Evolutionary conservation across 495 filamentous ascomycete species (phyloP).

Genomic region (Aspergillus egyptiacus): DNA sequence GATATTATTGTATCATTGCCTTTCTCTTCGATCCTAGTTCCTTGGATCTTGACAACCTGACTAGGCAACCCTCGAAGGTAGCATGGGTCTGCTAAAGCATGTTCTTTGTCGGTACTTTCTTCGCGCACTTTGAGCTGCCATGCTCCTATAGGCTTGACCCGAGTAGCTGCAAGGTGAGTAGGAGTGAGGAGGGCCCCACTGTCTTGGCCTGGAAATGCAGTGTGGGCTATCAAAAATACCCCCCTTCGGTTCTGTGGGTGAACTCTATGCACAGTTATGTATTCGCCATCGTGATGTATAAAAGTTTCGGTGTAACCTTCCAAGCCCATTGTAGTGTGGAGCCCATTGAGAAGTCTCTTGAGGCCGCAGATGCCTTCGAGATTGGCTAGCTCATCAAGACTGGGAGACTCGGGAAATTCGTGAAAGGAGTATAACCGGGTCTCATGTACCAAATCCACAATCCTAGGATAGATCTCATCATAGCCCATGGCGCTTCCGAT

Average conservation of each 20-base stretch:
- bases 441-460: slow-evolving; percentile 87
- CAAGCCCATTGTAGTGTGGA: slow-evolving; percentile 89
- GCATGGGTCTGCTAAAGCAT: slow-evolving; percentile 60
- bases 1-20: slow-evolving; percentile 70
- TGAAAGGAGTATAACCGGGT: slow-evolving; percentile 68
- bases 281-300: slow-evolving; percentile 93
- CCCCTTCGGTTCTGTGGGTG: slow-evolving; percentile 87
- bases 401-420: slow-evolving; percentile 54
- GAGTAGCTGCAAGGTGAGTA: slow-evolving; percentile 66
- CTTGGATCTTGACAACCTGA: slow-evolving; percentile 64
- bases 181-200: slow-evolving; percentile 69
- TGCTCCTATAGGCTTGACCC: slow-evolving; percentile 72
- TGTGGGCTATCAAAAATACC: slow-evolving; percentile 91
- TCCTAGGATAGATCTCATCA: slow-evolving; percentile 89
- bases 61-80: slow-evolving; percentile 76
- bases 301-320: slow-evolving; percentile 93
- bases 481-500: slow-evolving; percentile 98
- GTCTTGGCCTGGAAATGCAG: slow-evolving; percentile 83
- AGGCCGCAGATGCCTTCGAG: slow-evolving; percentile 74
- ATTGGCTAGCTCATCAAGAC: slow-evolving; percentile 55
- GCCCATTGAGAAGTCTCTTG: slow-evolving; percentile 84
- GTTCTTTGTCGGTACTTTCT: slow-evolving; percentile 55
- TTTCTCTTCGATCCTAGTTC: slow-evolving; percentile 59
- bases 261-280: slow-evolving; percentile 91
- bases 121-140: slow-evolving; percentile 84